Conservation (phyloP, 1,284 basidiomycete genomes). For the Leccinum griseonigrum region DNA sequence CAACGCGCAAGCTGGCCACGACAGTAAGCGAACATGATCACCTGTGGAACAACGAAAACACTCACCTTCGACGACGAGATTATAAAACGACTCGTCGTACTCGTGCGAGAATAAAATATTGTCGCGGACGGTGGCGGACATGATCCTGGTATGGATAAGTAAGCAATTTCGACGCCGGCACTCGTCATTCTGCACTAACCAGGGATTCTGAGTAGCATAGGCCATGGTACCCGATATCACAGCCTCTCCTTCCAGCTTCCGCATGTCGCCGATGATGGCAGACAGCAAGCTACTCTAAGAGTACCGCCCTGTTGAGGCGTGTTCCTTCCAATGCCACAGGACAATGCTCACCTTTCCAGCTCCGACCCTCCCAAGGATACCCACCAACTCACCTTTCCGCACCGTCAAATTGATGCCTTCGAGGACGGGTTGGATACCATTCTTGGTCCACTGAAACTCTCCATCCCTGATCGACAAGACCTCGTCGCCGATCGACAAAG, state of each 20-base stretch:
- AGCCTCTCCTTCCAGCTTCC: conserved; percentile 70
- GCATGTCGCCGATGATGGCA: conserved; percentile 89
- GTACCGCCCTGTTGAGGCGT: background rate
- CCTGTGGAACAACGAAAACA: background rate
- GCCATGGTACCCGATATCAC: conserved; percentile 74
- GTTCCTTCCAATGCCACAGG: background rate
- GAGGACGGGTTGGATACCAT: conserved; percentile 58
- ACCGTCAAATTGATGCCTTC: conserved; percentile 77
- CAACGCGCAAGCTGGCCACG: conserved; percentile 76
- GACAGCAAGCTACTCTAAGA: conserved; percentile 66
- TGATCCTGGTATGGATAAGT: conserved; percentile 51
- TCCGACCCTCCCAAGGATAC: conserved; percentile 89
- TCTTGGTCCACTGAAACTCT: conserved; percentile 77
- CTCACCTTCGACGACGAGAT: conserved; percentile 72
- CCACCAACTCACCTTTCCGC: conserved; percentile 85
- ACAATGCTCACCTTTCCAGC: conserved; percentile 73
- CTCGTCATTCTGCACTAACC: conserved; percentile 42
- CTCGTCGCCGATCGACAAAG: conserved; percentile 60
- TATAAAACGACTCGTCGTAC: conserved; percentile 79
- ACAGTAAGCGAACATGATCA: background rate
- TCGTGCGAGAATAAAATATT: conserved; percentile 91
- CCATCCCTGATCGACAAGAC: conserved; percentile 70
- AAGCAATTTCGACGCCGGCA: background rate
- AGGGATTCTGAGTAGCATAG: conserved; percentile 89
- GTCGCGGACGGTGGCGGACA: conserved; percentile 80